These are phyloP conservation scores for Punica granatum DNA, from an alignment of 345 rosid genomes.

Conservation along the genomic window DNA sequence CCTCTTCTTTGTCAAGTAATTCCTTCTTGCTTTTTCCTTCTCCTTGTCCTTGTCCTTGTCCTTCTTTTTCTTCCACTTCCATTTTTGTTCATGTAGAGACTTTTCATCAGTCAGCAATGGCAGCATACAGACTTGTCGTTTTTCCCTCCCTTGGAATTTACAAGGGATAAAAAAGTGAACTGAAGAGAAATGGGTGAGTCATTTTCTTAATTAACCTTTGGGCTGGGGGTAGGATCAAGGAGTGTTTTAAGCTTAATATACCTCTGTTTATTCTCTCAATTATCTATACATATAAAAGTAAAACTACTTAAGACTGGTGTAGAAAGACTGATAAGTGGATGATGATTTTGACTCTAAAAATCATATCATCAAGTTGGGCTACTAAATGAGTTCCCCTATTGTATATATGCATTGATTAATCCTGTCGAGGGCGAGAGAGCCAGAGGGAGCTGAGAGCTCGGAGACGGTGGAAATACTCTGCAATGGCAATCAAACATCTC, in stretches of 20 bases:
- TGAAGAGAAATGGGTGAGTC: not conserved
- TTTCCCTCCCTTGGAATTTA: not conserved
- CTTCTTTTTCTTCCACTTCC: not conserved
- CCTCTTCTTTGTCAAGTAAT: not conserved
- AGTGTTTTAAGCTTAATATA: not conserved
- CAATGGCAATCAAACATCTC: conserved; percentile 63
- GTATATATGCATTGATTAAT: conserved; percentile 22
- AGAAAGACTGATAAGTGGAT: not conserved
- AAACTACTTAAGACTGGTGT: not conserved
- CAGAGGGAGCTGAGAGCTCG: conserved; percentile 94
- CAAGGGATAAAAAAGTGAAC: not conserved
- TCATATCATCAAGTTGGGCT: conserved; percentile 1
- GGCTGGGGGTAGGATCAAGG: not conserved
- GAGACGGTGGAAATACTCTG: conserved; percentile 91
- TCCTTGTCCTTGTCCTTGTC: not conserved
- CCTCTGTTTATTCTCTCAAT: not conserved
- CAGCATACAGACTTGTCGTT: not conserved
- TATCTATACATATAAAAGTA: not conserved
- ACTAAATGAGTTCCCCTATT: not conserved
- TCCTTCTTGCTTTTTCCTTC: not conserved
- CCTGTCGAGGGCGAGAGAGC: conserved; percentile 85
- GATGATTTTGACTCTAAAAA: not conserved
- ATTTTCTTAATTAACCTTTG: not conserved
- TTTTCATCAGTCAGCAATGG: not conserved
- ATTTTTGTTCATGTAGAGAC: not conserved